Percentiles rank a stretch among this genome's conserved stretches.
Evolutionary conservation across 2,329 filamentous ascomycete genomes (phyloP).

Genomic region (Nemania sp.): DNA sequence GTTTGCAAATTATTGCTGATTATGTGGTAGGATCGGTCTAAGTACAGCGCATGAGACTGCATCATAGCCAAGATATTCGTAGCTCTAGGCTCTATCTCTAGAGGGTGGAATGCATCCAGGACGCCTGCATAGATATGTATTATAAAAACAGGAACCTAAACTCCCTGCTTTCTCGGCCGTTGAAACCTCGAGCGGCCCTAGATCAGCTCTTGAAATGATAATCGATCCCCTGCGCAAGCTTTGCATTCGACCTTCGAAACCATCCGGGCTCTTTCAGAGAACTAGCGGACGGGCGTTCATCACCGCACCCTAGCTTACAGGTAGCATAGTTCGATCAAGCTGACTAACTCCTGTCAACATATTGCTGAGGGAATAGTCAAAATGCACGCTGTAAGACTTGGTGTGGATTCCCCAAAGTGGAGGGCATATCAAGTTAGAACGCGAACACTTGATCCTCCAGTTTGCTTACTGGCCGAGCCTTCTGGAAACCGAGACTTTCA

Average conservation of each 20-base stretch:
- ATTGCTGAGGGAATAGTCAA: not conserved
- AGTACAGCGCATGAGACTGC: not conserved
- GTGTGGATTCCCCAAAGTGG: not conserved
- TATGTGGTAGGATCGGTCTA: not conserved
- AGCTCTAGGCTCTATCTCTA: not conserved
- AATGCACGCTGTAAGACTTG: not conserved
- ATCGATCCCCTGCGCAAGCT: not conserved
- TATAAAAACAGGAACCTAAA: not conserved
- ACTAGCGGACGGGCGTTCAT: not conserved
- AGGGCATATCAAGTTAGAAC: conserved; percentile 62
- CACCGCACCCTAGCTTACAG: not conserved
- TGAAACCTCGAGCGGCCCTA: not conserved
- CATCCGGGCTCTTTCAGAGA: not conserved
- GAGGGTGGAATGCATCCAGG: not conserved
- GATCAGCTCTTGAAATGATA: conserved; percentile 1
- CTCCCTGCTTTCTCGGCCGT: not conserved
- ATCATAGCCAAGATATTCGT: not conserved
- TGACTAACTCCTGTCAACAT: not conserved
- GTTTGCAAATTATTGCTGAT: not conserved
- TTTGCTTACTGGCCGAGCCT: conserved; percentile 95
- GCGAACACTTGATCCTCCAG: conserved; percentile 97
- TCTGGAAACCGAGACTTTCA: conserved; percentile 85
- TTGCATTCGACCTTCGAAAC: not conserved
- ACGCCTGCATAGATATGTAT: not conserved
- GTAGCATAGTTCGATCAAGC: not conserved